Percentiles rank a stretch among this genome's conserved stretches.
Evolutionary conservation across 345 rosid species (phyloP).

Genomic region (Eutrema yunnanense): DNA sequence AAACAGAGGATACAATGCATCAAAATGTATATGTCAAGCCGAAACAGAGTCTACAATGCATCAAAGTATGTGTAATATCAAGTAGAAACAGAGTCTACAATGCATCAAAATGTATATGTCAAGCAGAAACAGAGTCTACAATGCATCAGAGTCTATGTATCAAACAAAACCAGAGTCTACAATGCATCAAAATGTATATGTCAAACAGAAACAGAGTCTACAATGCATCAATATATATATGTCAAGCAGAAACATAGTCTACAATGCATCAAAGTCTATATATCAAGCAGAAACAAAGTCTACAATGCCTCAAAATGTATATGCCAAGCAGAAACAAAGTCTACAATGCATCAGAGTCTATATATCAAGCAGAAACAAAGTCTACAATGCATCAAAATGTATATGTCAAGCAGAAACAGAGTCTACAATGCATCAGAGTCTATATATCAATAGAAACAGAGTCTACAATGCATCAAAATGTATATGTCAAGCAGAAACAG

Average conservation of each 20-base stretch:
- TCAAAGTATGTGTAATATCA: neutral
- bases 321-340: neutral
- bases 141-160: neutral
- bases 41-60: neutral
- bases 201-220: neutral
- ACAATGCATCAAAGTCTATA: neutral
- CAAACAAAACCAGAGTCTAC: neutral
- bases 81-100: neutral
- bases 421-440: neutral
- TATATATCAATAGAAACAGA: neutral
- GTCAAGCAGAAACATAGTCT: neutral
- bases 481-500: neutral
- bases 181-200: neutral
- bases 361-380: neutral
- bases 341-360: neutral
- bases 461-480: too few species aligned
- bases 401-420: neutral
- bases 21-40: neutral
- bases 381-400: neutral
- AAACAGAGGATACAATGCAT: neutral
- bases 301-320: neutral
- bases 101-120: neutral
- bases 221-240: neutral
- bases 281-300: too few species aligned
- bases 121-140: neutral